Evolutionary conservation across 345 rosid genomes (phyloP), one percentile per base, ranked within the genome.

Genomic region (Linum lewisii): DNA sequence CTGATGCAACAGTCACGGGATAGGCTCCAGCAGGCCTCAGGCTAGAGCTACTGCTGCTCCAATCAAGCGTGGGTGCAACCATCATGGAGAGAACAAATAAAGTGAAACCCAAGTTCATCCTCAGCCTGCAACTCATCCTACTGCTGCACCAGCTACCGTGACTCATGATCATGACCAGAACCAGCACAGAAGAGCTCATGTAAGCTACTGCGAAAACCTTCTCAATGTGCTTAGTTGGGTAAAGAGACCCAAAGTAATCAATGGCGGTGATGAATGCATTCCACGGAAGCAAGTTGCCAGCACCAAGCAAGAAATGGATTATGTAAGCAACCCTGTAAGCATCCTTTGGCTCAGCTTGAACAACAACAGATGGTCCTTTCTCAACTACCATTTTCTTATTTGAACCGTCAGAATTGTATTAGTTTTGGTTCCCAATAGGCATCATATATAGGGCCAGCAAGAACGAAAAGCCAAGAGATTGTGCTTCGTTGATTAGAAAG

Each of bases 241-340:
- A 92, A 44, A 84, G 78, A 70, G 72, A 66, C 22, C 86, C 72
- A 19, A 92, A 92, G 73, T 88, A 88, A 77, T 92, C 97, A 21
- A 83, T 80, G 18, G 95, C 97, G 0, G 91, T 92, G 75, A 92
- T 92, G 51, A 83, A 87, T 63, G 91, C 82, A 67, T 92, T 92
- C 97, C 99, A 92, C 1, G 99, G 99, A 66, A 86, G 91, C 70
- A 92, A 78, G 77, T 86, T 88, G 37, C 95, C 97, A 18, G 89
- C 94, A 52, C 99, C 99, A 34, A 92, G 83, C 68, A 92, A 69
- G 81, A 86, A 88, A 75, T 92, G 94, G 68, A 88, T 82, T 62
- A 79, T 66, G 63, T 88, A 92, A 36, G 94, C 95, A 25, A 81
- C 65, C 75, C 67, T 84, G 77, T 62, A 88, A 55, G 81, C 62